phyloP scores from a whole-genome alignment of 1,139 yeast species.

The Taphrina flavorubra region DNA sequence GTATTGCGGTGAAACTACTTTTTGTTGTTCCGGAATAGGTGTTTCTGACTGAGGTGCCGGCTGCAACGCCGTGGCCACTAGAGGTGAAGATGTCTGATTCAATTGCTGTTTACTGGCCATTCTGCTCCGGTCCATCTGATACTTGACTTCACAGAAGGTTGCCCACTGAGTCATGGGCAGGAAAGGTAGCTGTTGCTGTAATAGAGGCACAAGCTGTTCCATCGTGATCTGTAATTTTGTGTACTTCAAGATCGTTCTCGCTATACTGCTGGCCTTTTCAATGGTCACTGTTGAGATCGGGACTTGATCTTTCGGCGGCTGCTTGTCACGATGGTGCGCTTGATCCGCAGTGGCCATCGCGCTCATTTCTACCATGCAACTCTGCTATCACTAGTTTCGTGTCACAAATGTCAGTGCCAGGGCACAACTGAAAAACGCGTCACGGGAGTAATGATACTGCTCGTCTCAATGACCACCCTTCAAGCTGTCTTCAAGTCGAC shows the following conservation, averaged over 20 bases:
- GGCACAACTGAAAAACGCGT: too few species aligned
- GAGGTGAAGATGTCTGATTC: not conserved
- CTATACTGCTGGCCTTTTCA: conserved; percentile 16
- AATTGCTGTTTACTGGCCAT: not conserved
- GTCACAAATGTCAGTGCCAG: too few species aligned
- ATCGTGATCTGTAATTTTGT: not conserved
- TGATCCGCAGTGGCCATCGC: not conserved
- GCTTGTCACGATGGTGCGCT: not conserved
- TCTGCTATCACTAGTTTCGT: too few species aligned
- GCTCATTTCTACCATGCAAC: not conserved
- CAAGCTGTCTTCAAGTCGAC: too few species aligned
- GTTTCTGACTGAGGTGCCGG: too few species aligned
- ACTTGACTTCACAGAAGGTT: not conserved
- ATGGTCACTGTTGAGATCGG: not conserved
- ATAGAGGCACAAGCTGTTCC: conserved; percentile 7
- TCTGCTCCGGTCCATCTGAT: conserved; percentile 15
- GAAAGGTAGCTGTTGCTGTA: conserved; percentile 1
- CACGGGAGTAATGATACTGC: too few species aligned
- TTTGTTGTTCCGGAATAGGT: too few species aligned
- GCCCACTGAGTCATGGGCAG: conserved; percentile 2
- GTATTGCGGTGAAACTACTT: not conserved
- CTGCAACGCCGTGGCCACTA: too few species aligned
- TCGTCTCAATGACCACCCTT: too few species aligned
- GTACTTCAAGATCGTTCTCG: conserved; percentile 13
- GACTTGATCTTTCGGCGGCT: not conserved